These are phyloP conservation scores for Metschnikowia aberdeeniae DNA, from an alignment of 805 yeast species.

Conservation along the genomic window DNA sequence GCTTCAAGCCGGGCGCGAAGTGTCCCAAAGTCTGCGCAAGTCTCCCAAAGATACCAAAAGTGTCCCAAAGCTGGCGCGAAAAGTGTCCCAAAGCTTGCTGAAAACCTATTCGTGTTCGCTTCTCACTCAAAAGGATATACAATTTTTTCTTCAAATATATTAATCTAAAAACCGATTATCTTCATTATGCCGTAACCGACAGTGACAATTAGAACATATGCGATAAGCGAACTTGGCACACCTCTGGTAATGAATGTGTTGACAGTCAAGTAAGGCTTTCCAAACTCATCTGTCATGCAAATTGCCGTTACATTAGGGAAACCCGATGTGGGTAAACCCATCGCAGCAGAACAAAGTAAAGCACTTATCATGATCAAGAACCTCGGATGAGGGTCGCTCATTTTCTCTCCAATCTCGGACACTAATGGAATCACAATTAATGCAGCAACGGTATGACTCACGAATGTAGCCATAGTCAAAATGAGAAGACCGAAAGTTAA, in stretches of 20 bases:
- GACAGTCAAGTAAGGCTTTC: slow-evolving; percentile 85
- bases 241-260: slow-evolving; percentile 85
- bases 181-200: slow-evolving; percentile 75
- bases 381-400: slow-evolving; percentile 80
- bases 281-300: slow-evolving; percentile 88
- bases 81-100: slow-evolving; percentile 5
- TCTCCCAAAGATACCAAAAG: not conserved
- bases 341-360: slow-evolving; percentile 83
- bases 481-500: slow-evolving; percentile 68
- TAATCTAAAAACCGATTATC: slow-evolving; percentile 27
- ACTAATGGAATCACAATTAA: slow-evolving; percentile 87
- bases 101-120: not conserved
- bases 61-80: slow-evolving; percentile 7
- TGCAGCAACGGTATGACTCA: slow-evolving; percentile 96
- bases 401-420: slow-evolving; percentile 76
- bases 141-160: not conserved
- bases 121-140: not conserved
- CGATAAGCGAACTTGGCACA: slow-evolving; percentile 77
- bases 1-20: not conserved
- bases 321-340: slow-evolving; percentile 97
- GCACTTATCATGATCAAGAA: slow-evolving; percentile 65
- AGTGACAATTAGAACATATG: slow-evolving; percentile 68
- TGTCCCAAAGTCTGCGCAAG: not conserved
- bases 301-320: slow-evolving; percentile 98
- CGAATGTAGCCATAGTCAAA: slow-evolving; percentile 85